Base-by-base conservation (phyloP, 2,329 filamentous ascomycete species). In the Diaporthe vaccinii region DNA sequence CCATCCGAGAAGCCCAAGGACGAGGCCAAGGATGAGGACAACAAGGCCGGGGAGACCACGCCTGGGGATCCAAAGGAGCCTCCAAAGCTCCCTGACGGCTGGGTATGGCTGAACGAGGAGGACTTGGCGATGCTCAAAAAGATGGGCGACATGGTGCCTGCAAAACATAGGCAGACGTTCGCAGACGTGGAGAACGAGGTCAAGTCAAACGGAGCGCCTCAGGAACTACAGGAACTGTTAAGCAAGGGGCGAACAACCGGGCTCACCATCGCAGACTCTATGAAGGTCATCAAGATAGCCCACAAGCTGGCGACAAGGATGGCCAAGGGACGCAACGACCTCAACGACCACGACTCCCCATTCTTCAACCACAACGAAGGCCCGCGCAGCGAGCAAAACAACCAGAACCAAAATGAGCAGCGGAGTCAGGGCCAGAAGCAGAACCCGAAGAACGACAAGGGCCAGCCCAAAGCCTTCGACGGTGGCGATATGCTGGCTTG, bases 161-260 rank as follows among this genome's bases (percentile, higher is more conserved):
- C 88, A 73, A 87, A 88, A n/a, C 91, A 94, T 83, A 87, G 87
- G 53, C 84, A 90, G 69, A 85, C 88, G 31, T 83, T 95, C 75
- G 87, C 91, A 75, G 87, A 90, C 65, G 87, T 92, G 12, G 84
- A 94, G n/a, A 85, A 89, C 76, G 86, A 89, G 39, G 88, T 96
- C 76, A 91, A 92, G 84, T 87, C 88, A 76, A 88, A 92, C 57
- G 95, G 95, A 14, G 90, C 95, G 22, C 94, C 95, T 1, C 80
- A 85, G 31, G 94, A 95, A 81, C 84, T 95, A 25, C 89, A 90
- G 73, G 89, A 93, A 53, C 80, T 91, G 75, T 82, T 91, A 57
- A 81, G 83, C 51, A 89, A 89, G 78, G 88, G 93, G 71, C 89
- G 93, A 83, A 87, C 91, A 69, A 87, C 88, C 78, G 84, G 79